Base-by-base conservation (phyloP, 352 stramenopile species). In the Phytophthora agathidicida region DNA sequence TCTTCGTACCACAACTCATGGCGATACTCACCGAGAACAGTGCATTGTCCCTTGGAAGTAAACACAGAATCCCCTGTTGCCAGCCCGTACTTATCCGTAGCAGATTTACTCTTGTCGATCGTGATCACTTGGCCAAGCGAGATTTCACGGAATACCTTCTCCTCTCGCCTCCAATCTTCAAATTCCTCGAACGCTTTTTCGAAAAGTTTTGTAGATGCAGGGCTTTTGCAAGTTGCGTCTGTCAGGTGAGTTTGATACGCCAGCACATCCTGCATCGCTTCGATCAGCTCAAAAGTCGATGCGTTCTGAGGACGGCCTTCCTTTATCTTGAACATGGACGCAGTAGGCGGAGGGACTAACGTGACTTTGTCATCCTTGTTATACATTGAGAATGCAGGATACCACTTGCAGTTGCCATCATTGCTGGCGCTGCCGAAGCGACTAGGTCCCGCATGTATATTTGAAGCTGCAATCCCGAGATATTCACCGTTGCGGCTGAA, bases 331-430 rank as follows among this genome's bases (percentile, higher is more conserved):
- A 56, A 35, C 36, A 52, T 16, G 17, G 53, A 39, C 38, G 37
- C 24, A 48, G 32, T 22, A 7, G 54, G 42, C 20, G 80, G 71
- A 20, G 78, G 78, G 5, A 93, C 64, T 14, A 97, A 42, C 7
- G 85, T 94, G 13, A 97, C 44, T 38, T 91, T 82, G 42, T 97
- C 89, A 36, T 93, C 88, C 54, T 96, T 97, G 68, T 98, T 97
- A 63, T 98, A 98, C 62, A 98, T 70, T 2, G 89, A 96, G 37
- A 98, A 83, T 7, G 91, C 89, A 8, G 91, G 91, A 46, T 88
- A 97, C 82, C 82, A 91, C 37, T 86, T 91, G 58, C 63, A 84
- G 33, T 23, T 43, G 26, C 52, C 47, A 16, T 50, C 31, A 8
- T 22, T 57, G 23, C 24, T 26, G 7, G 10, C 8, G 6, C n/a